Conservation (phyloP, 1,139 yeast species). For the Debaryomyces coudertii region DNA sequence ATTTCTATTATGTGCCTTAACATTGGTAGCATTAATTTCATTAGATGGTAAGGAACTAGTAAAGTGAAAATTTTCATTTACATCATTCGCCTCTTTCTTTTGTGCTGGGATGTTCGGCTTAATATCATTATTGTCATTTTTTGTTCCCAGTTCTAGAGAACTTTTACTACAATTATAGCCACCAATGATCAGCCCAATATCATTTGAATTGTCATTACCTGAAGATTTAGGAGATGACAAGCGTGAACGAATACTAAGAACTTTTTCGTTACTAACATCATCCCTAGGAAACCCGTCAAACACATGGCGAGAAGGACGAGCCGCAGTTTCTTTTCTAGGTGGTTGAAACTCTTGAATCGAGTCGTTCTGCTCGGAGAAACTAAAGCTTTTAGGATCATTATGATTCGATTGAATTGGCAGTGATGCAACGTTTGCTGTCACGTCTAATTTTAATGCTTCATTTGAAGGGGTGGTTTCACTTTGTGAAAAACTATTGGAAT, state of each 20-base stretch:
- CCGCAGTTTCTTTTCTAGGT: constrained; percentile 15
- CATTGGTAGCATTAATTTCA: not conserved
- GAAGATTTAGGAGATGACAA: constrained; percentile 8
- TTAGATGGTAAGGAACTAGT: not conserved
- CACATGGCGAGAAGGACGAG: not conserved
- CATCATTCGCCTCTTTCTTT: not conserved
- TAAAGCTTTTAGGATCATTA: constrained; percentile 16
- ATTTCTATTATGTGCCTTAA: constrained; percentile 34
- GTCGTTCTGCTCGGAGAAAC: constrained; percentile 32
- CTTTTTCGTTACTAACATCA: not conserved
- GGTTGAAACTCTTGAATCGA: constrained; percentile 30
- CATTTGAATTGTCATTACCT: constrained; percentile 17
- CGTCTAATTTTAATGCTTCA: not conserved
- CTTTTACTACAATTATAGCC: constrained; percentile 34
- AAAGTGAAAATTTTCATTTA: not conserved
- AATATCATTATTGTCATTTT: not conserved
- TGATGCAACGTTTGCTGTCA: not conserved
- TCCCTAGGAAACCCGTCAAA: constrained; percentile 2
- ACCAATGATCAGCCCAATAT: constrained; percentile 35
- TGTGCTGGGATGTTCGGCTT: not conserved
- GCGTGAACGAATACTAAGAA: not conserved
- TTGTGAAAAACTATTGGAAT: not conserved
- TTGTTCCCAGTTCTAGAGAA: constrained; percentile 19
- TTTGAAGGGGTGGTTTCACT: constrained; percentile 2
- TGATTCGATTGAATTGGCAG: not conserved